A percentile compares a stretch with the other conserved stretches of the same genome.
Conservation (phyloP, 257 asterid species). For the Plantago major region DNA sequence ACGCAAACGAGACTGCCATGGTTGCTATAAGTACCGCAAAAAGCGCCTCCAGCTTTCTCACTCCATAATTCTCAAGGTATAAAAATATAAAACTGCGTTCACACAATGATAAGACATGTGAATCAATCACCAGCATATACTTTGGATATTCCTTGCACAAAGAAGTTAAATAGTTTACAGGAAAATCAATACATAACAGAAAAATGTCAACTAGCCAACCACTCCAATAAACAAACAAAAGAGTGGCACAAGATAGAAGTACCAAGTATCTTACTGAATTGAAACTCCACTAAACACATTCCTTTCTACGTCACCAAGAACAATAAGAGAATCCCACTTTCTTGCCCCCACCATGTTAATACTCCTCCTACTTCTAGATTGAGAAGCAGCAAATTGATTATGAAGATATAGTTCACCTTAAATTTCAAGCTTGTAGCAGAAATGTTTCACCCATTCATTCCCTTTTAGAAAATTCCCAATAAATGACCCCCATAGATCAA, state of each 20-base stretch:
- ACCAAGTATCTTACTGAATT: not conserved
- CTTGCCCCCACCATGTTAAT: no score
- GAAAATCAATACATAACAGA: not conserved
- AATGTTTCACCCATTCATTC: no score
- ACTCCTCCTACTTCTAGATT: no score
- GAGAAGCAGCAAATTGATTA: no score
- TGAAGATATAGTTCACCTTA: no score
- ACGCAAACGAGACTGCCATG: constrained; percentile 71
- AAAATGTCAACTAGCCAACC: constrained; percentile 12
- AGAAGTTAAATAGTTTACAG: not conserved
- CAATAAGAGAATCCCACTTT: no score
- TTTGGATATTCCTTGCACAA: not conserved
- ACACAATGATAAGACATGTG: constrained; percentile 11
- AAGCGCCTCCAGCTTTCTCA: constrained; percentile 78
- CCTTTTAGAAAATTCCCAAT: no score
- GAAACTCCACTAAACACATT: not conserved
- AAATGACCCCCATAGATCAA: no score
- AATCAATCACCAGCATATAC: not conserved
- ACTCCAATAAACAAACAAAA: constrained; percentile 12
- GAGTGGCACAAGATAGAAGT: no score
- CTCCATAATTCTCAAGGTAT: constrained; percentile 83
- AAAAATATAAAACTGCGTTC: constrained; percentile 62
- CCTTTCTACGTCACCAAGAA: not conserved
- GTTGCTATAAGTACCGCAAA: constrained; percentile 69
- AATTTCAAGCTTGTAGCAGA: no score